Base-by-base conservation (phyloP, 2,329 filamentous ascomycete species). In the Paramyrothecium sp. region DNA sequence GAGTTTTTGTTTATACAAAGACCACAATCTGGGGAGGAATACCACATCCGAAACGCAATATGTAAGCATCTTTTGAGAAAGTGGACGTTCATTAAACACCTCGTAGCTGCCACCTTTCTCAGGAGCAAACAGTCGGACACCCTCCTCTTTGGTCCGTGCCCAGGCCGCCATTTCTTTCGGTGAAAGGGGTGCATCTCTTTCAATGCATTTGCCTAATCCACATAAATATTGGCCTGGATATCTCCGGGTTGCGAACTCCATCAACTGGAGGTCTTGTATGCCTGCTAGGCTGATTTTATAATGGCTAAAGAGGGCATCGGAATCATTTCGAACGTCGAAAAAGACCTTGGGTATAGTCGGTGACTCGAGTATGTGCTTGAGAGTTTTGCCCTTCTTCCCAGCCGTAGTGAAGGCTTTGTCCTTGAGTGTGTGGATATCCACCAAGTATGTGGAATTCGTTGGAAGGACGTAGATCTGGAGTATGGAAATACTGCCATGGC, bases 271-370 rank as follows among this genome's bases (percentile, higher is more conserved):
- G 61, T 87, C 82, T 3, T 77, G 59, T 11, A 86, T 64, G 0
- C 80, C 77, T 0, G 61, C 57, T 0, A 87, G 62, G 0, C 56
- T 22, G 58, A 87, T 71, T 0, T 63, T 46, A 59, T 70, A 85
- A 34, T 75, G 78, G 49, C 48, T 64, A 63, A 73, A 83, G 0
- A 88, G 67, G 0, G 83, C 82, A 61, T 86, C 80, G 0, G 84
- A 82, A 61, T 86, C 82, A 60, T 81, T 82, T 2, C 83, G 80
- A 17, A 87, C 73, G 58, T 88, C 84, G 62, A 85, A 87, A 58
- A 87, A 76, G 30, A 80, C 78, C 60, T 87, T 86, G 0, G 70
- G 67, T 19, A 62, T 61, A 13, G 51, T 10, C 0, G 59, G 7
- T 0, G 71, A 75, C 65, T 86, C 78, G 1, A 86, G 65, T 11